These are phyloP conservation scores for Boletus pseudopeckii DNA, from an alignment of 768 basidiomycete species.

Conservation along the genomic window DNA sequence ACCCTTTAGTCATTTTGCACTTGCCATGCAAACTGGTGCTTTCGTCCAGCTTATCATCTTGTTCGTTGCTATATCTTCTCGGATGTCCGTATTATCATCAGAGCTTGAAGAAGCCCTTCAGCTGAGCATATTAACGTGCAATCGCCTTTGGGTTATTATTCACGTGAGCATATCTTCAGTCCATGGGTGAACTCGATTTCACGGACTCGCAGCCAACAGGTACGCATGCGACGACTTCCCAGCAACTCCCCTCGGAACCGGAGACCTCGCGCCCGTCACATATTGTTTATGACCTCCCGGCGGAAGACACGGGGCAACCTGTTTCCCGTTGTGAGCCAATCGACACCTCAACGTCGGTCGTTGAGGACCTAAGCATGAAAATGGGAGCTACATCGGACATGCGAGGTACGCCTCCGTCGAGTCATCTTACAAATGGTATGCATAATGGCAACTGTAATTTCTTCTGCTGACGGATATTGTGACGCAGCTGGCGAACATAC, in stretches of 20 bases:
- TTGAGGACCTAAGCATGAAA: background rate
- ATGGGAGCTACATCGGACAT: background rate
- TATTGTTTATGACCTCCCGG: background rate
- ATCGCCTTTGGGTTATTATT: constrained; percentile 27
- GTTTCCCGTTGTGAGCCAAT: constrained; percentile 6
- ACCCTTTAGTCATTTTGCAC: constrained; percentile 49
- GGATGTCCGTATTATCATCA: constrained; percentile 44
- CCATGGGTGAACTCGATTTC: background rate
- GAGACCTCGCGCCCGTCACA: background rate
- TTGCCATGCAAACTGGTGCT: constrained; percentile 68
- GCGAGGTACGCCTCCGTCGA: background rate
- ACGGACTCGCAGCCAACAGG: constrained; percentile 18
- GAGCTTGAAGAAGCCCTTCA: constrained; percentile 43
- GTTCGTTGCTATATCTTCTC: constrained; percentile 58
- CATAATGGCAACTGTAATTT: background rate
- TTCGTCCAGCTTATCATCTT: constrained; percentile 68
- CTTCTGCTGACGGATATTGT: background rate
- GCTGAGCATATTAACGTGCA: constrained; percentile 25
- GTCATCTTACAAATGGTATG: constrained; percentile 5
- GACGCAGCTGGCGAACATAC: background rate
- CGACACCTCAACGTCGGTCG: background rate
- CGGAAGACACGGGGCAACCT: constrained; percentile 16
- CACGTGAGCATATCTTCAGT: constrained; percentile 27
- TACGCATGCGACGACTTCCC: background rate
- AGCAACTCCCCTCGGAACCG: background rate